Percentiles rank a stretch among this genome's conserved stretches.
These are phyloP conservation scores for Neofusicoccum sp. DNA, from an alignment of 2,329 filamentous ascomycete genomes.

Conservation along the genomic window DNA sequence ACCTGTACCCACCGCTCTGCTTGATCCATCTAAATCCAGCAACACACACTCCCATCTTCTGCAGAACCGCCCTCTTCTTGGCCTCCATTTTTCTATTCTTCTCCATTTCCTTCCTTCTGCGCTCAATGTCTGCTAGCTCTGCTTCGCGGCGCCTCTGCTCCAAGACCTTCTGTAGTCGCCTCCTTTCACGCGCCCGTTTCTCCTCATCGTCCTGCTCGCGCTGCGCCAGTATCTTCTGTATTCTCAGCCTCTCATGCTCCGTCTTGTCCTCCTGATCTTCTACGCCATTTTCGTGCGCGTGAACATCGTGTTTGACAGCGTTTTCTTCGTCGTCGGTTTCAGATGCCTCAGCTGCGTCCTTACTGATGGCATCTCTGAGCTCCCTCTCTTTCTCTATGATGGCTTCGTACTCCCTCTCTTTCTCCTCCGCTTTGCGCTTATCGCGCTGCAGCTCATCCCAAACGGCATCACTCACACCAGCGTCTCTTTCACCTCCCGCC, in stretches of 20 bases:
- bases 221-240: not conserved
- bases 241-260: not conserved
- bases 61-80: constrained; percentile 49
- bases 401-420: constrained; percentile 6
- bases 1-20: constrained; percentile 58
- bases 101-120: constrained; percentile 39
- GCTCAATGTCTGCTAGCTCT: constrained; percentile 40
- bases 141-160: constrained; percentile 28
- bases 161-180: constrained; percentile 22
- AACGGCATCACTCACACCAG: constrained; percentile 1
- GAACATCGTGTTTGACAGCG: not conserved
- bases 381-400: constrained; percentile 16
- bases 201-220: not conserved
- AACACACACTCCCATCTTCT: constrained; percentile 55
- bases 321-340: not conserved
- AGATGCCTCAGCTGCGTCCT: not conserved
- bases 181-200: constrained; percentile 22
- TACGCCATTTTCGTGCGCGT: not conserved
- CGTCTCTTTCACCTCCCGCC: not conserved
- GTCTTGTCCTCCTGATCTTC: not conserved
- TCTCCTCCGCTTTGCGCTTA: not conserved
- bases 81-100: constrained; percentile 38
- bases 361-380: not conserved
- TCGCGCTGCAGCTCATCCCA: constrained; percentile 12
- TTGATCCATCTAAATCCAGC: constrained; percentile 62